Conservation (phyloP, 371 early-diverging fungal species). For the Amoeboaphelidium protococcarum region DNA sequence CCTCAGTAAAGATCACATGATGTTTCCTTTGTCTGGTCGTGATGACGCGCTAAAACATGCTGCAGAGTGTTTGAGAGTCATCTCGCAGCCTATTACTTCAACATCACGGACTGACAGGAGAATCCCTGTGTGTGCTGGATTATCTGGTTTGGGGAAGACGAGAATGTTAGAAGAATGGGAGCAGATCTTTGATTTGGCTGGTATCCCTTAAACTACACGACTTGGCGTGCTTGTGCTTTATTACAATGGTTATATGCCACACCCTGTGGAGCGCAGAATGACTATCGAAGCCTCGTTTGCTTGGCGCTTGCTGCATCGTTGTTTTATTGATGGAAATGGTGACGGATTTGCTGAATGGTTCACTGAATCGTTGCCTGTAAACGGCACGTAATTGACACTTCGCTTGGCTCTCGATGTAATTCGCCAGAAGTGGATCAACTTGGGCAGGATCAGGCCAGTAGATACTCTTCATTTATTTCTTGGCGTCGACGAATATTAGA, state of each 20-base stretch:
- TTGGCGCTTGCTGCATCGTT: background rate
- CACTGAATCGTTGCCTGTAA: background rate
- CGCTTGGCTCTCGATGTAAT: background rate
- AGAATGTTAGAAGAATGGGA: slow-evolving; percentile 1
- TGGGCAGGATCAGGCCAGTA: background rate
- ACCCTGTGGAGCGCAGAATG: background rate
- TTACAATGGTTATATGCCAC: background rate
- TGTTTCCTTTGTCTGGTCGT: background rate
- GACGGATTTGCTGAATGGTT: background rate
- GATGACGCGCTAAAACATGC: background rate
- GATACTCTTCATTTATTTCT: background rate
- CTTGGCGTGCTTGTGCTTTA: background rate
- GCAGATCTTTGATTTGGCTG: background rate
- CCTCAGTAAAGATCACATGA: background rate
- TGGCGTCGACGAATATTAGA: background rate
- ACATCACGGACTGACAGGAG: background rate
- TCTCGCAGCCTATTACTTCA: background rate
- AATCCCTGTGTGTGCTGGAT: background rate
- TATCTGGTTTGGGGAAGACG: background rate
- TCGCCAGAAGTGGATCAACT: background rate
- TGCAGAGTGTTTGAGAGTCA: background rate
- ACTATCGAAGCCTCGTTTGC: background rate
- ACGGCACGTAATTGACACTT: background rate
- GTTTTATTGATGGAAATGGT: background rate
- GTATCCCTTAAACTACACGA: background rate